phyloP scores from a whole-genome alignment of 2,329 filamentous ascomycete genomes.

The Microsporum audouinii region DNA sequence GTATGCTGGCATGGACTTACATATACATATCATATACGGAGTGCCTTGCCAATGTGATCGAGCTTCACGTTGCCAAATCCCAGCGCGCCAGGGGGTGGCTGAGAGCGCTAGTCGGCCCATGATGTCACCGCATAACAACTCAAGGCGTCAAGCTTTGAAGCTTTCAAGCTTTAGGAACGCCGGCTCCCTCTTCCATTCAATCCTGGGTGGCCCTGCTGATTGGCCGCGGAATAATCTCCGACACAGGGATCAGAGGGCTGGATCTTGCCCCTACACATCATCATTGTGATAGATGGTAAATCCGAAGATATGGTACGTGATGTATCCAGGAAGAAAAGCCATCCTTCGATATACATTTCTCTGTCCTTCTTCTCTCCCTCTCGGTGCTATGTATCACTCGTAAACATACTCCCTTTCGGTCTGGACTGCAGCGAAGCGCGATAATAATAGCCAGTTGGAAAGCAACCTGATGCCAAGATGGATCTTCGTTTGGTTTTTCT shows the following conservation, averaged over 20 bases:
- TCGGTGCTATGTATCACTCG: neutral
- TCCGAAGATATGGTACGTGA: neutral
- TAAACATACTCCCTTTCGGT: neutral
- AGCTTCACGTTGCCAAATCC: neutral
- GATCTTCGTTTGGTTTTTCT: neutral
- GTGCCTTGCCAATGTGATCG: neutral
- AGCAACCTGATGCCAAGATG: neutral
- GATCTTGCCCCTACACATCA: neutral
- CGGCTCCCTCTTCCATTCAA: conserved; percentile 3
- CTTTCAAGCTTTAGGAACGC: neutral
- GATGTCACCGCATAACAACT: neutral
- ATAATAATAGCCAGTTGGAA: neutral
- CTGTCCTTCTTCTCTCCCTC: neutral
- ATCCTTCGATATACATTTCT: neutral
- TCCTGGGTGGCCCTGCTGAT: conserved; percentile 7
- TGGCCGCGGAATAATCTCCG: conserved; percentile 6
- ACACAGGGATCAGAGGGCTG: conserved; percentile 1
- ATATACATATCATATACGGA: neutral
- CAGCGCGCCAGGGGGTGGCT: neutral
- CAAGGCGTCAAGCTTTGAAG: neutral
- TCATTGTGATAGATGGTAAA: neutral
- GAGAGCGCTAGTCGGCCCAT: neutral
- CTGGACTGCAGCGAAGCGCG: neutral
- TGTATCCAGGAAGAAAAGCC: neutral
- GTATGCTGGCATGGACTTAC: neutral